Base-by-base conservation (phyloP, 2,329 filamentous ascomycete genomes). In the Sclerotinia spermophila region DNA sequence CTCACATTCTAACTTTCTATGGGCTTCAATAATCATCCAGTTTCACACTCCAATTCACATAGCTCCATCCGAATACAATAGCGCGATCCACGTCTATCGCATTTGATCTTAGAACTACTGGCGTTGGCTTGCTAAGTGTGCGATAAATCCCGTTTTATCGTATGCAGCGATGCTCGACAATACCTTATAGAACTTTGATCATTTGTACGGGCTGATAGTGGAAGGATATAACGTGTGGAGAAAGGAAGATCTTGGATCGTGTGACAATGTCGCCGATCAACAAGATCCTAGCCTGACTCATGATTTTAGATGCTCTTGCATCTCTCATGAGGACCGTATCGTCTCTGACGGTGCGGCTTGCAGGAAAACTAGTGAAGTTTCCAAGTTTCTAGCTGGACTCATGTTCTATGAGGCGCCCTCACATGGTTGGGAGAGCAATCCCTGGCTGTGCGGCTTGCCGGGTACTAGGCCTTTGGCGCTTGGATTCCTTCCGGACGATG, bases 131-230 rank as follows among this genome's bases (percentile, higher is more conserved):
- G 35, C 62, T 66, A n/a, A 66, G 62, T 53, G 17, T 42, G 48
- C 45, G 62, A 55, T 55, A 30, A 53, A 53, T 53, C n/a, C 4
- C 21, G 7, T 42, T 66, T 53, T 66, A 66, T 66, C 45, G 33
- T 53, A 66, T 42, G 62, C n/a, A 19, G 55, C n/a, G 35, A 66
- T 38, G 62, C 62, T 66, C 62, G 33, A 40, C 45, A 66, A 17
- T 53, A 40, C 62, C 48, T 40, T 66, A 15, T 53, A 42, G 45
- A 24, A 66, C 45, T 66, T n/a, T 53, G 62, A 66, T 66, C 62
- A 40, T 53, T 66, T 66, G 62, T 42, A 66, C 62, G 45, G 62
- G 62, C 62, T 66, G 62, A 66, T 30, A 66, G 51, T 66, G 62
- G n/a, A 66, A 45, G 38, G 33, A 53, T 27, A 7, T 53, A 48